Conservation (phyloP, 371 early-diverging fungal species). For the Blastocladiella emersonii region DNA sequence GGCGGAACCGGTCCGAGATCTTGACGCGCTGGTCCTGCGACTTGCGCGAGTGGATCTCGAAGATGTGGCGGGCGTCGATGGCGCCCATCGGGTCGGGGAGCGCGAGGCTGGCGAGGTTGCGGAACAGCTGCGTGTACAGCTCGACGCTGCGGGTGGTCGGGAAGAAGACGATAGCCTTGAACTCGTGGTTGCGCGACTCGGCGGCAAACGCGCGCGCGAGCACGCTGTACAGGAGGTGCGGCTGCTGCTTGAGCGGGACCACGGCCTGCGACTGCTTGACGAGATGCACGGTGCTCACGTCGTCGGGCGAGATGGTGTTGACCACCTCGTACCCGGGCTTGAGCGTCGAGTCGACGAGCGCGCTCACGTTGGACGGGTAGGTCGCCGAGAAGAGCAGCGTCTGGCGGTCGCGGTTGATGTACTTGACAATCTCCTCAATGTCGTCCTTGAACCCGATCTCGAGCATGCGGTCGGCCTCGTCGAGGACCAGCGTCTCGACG, state of each 20-base stretch:
- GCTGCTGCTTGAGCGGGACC: conserved; percentile 45
- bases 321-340: conserved; percentile 32
- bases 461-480: conserved; percentile 97
- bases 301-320: conserved; percentile 74
- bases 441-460: conserved; percentile 96
- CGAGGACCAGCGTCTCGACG: conserved; percentile 52
- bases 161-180: conserved; percentile 82
- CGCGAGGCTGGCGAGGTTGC: conserved; percentile 21
- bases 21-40: conserved; percentile 53
- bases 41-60: conserved; percentile 72
- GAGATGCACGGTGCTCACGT: conserved; percentile 55
- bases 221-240: conserved; percentile 25
- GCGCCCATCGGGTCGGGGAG: conserved; percentile 4
- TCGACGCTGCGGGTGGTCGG: conserved; percentile 67
- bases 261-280: conserved; percentile 61
- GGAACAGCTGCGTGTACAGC: conserved; percentile 50
- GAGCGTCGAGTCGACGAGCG: conserved; percentile 58
- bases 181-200: conserved; percentile 7
- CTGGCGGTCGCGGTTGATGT: conserved; percentile 73
- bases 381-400: conserved; percentile 98
- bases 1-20: conserved; percentile 61
- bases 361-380: conserved; percentile 63
- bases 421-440: conserved; percentile 60
- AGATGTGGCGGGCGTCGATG: conserved; percentile 21
- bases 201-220: neutral